Base-by-base conservation (phyloP, 345 rosid species). In the Pistacia integerrima region DNA sequence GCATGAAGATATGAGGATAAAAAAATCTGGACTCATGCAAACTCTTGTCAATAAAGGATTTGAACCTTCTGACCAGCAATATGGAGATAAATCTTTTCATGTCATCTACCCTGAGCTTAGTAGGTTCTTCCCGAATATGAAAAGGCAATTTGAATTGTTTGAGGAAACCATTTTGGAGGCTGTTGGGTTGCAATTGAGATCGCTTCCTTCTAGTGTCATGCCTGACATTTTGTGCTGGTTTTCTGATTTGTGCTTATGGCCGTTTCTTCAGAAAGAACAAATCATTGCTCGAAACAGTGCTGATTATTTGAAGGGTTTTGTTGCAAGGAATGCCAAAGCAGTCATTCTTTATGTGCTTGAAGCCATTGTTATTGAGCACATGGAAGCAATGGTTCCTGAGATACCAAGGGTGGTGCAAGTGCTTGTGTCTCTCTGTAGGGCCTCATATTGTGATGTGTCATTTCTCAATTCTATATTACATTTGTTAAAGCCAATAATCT, bases 151-250 rank as follows among this genome's bases (percentile, higher is more conserved):
- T 71, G 83, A 87, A 78, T 77, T 76, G 67, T 92, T 92, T 79
- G 97, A 89, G 75, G 95, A 92, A 76, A 82, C 77, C 76, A 88
- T 90, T 77, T 83, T 92, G 80, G 90, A 92, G 77, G 97, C 97
- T 79, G 92, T 91, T 81, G 86, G 90, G 64, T 76, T 92, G 91
- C 97, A 91, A 76, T 76, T 92, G 80, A 86, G 84, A 74, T 88
- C 81, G 61, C 83, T 89, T 74, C 82, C 97, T 82, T 81, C 93
- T 22, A 77, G 88, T 30, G 73, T 70, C 57, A 66, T 92, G 72
- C 91, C 93, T 46, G 97, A 92, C 79, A 82, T 92, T 77, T 87
- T 90, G 85, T 91, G 95, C 79, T 90, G 97, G 95, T 92, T 90
- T 81, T 88, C 97, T 78, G 92, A 89, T 83, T 77, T 89, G 74